These are phyloP conservation scores for Coemansia sp. DNA, from an alignment of 192 early-diverging fungal genomes.

Conservation along the genomic window DNA sequence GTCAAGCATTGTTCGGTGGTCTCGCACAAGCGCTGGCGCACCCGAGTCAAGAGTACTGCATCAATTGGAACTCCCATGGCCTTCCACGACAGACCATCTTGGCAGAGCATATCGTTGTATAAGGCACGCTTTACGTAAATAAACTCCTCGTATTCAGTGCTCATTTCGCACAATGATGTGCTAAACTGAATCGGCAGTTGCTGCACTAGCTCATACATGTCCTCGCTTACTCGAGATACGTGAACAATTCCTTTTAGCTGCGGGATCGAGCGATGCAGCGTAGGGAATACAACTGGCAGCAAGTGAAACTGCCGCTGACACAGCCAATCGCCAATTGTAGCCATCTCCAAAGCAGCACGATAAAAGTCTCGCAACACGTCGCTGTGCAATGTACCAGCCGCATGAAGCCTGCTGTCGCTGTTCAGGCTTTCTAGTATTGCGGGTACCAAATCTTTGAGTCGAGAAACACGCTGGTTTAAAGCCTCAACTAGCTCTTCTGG, in stretches of 20 bases:
- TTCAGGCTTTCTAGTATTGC: conserved; percentile 16
- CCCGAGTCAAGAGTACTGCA: conserved; percentile 20
- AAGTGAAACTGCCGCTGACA: conserved; percentile 24
- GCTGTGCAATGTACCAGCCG: conserved; percentile 4
- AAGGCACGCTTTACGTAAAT: conserved; percentile 18
- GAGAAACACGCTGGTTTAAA: conserved; percentile 17
- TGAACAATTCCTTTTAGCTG: conserved; percentile 23
- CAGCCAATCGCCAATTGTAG: conserved; percentile 43
- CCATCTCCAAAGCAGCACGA: conserved; percentile 24
- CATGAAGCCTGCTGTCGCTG: conserved; percentile 2
- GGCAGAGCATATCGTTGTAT: conserved; percentile 33
- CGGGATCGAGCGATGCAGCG: conserved; percentile 21
- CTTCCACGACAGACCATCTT: conserved; percentile 44
- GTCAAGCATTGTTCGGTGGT: conserved; percentile 30
- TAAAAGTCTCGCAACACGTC: conserved; percentile 37
- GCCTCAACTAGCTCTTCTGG: conserved; percentile 11
- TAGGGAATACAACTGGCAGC: conserved; percentile 25
- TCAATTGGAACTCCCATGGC: conserved; percentile 46
- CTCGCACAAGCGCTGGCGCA: conserved; percentile 32
- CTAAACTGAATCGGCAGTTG: conserved; percentile 22
- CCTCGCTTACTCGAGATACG: conserved; percentile 30
- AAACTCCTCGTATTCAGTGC: conserved; percentile 35
- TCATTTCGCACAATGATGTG: conserved; percentile 22
- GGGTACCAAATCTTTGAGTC: conserved; percentile 26
- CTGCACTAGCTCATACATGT: conserved; percentile 35